Base-by-base conservation (phyloP, 768 basidiomycete genomes). In the Mycena vulgaris region DNA sequence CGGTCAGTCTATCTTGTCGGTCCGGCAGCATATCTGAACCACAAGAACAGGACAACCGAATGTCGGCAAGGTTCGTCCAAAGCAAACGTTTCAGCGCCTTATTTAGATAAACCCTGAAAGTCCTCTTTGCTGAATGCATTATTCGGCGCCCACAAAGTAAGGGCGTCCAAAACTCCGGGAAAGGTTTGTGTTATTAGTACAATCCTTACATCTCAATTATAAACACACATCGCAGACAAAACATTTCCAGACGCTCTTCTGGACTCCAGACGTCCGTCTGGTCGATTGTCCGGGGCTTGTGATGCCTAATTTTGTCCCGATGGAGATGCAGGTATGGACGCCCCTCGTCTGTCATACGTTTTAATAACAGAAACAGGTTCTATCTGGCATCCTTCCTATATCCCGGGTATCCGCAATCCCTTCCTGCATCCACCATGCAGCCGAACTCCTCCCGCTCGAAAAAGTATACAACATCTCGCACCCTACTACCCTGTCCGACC, bases 261-360 rank as follows among this genome's bases (percentile, higher is more conserved):
- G 92, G 92, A 95, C 94, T 28, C 81, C 87, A 2, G 90, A 95
- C 69, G 88, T 99, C 69, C 93, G 95, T 52, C 87, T 99, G 11
- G 95, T 96, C 40, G 97, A 99, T 80, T 99, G 97, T 75, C 97
- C 97, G 0, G 97, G 97, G 13, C 88, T 99, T 19, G 95, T 98
- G 3, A 91, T 97, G 85, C 97, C 97, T 11, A 93, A 90, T 69
- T 86, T 87, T 74, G 88, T 92, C 6, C 93, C 91, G 11, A 90
- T 95, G 90, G 94, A 96, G 79, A 88, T 91, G 77, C 95, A 97
- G 83, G 93, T 91, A 72, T 23, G 42, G 42, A 3, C n/a, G n/a
- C n/a, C n/a, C n/a, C n/a, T n/a, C n/a, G n/a, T n/a, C n/a, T n/a
- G n/a, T n/a, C n/a, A n/a, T n/a, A n/a, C n/a, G n/a, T n/a, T n/a